Evolutionary conservation across 495 filamentous ascomycete species (phyloP), one percentile per base, ranked within the genome.

Genomic region (Penicillium alfredii): DNA sequence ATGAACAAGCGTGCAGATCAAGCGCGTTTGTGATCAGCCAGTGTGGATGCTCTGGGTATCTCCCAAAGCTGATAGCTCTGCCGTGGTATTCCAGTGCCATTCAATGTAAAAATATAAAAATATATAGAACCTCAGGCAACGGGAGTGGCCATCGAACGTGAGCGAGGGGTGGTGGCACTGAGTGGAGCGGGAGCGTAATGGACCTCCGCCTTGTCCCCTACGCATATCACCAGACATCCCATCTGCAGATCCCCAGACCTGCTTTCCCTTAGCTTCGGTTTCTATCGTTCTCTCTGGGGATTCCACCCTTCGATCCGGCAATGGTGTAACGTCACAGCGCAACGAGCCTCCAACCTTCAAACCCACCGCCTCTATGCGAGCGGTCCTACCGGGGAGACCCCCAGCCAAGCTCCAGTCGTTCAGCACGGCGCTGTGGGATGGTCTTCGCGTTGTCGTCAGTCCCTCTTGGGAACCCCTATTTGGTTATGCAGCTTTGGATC

Each of bases 341-440:
- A 60, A 41, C 44, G 35, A 53, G 55, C 49, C 49, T 47, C 42
- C 44, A 28, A 38, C 35, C 30, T 41, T 37, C 12, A 33, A 49
- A 54, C 50, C 46, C 57, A 49, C 56, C 54, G 61, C 53, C 64
- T 67, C 57, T 55, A 81, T 81, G 78, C 76, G 81, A 76, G 78
- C 80, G 56, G 76, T 94, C 69, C 80, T 94, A 59, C 90, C 90
- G 52, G 90, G 90, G 60, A 80, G 80, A 75, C 90, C 90, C 60
- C 80, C 81, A 76, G 74, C 87, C 53, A 84, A 79, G 68, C 84
- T 89, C 55, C 87, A 93, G 74, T 87, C 88, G 67, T 71, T 95
- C 71, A 82, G 77, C 53, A 86, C 84, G 29, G 86, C 81, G 56
- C 76, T 74, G 61, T 97, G 89, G 89, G 73, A 86, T 51, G 76